phyloP scores from a whole-genome alignment of 495 filamentous ascomycete species.

The Penicillium subrubescens region DNA sequence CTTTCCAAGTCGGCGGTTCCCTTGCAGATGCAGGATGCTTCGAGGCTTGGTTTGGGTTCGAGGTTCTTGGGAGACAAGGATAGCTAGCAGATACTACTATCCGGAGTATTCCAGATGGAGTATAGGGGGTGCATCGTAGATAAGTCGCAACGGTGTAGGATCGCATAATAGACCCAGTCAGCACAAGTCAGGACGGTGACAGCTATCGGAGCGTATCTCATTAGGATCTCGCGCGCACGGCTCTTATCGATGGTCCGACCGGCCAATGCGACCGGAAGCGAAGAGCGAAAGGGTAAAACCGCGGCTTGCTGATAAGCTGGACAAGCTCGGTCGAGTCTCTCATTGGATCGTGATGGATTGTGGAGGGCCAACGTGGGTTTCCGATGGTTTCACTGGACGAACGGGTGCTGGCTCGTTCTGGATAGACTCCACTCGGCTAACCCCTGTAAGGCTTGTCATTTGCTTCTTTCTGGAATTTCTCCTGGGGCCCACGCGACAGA shows the following conservation, averaged over 20 bases:
- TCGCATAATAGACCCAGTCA: background rate
- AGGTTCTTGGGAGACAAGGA: background rate
- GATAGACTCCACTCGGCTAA: background rate
- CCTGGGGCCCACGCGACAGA: conserved; percentile 22
- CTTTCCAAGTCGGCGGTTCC: conserved; percentile 15
- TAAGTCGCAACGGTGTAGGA: background rate
- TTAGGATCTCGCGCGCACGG: conserved; percentile 2
- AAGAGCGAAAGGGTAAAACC: conserved; percentile 11
- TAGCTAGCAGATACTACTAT: background rate
- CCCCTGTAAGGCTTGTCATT: conserved; percentile 25
- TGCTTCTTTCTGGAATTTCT: conserved; percentile 25
- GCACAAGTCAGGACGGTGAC: background rate
- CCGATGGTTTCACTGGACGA: background rate
- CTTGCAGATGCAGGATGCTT: background rate
- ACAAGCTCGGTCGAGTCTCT: background rate
- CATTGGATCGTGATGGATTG: background rate
- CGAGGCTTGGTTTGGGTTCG: background rate
- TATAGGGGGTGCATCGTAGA: background rate
- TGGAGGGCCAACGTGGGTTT: background rate
- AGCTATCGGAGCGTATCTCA: conserved; percentile 18
- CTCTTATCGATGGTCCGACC: conserved; percentile 16
- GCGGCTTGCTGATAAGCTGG: conserved; percentile 27
- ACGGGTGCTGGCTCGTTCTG: background rate
- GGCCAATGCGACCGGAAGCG: conserved; percentile 18
- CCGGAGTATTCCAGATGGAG: background rate